Evolutionary conservation across 495 filamentous ascomycete species (phyloP), one percentile per base, ranked within the genome.

Genomic region (Trichoderma virens): DNA sequence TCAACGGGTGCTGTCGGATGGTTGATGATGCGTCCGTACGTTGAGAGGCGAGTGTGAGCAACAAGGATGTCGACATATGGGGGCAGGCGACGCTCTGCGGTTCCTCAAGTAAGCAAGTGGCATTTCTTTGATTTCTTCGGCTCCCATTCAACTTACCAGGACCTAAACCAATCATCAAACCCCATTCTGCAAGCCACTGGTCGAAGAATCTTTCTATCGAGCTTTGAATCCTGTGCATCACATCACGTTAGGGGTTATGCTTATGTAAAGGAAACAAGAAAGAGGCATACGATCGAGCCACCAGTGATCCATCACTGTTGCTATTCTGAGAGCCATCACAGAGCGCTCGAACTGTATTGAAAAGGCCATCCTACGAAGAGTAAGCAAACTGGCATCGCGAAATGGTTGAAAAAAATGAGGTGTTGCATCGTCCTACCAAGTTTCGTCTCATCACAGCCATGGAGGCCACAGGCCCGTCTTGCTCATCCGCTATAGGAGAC

Each of bases 21-120:
- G 69, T 90, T 90, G 70, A 90, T 89, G 14, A 90, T 86, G 61
- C 83, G 83, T 60, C 85, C 83, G 70, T 90, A 90, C n/a, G 86
- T 86, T 30, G 88, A 90, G 23, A 90, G 70, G 51, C 85, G 81
- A 31, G 86, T 89, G 69, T 90, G 88, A 5, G 83, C 88, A n/a
- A 88, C 83, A 16, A 90, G 75, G 60, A 90, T 90, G 62, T 90
- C 86, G 30, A 90, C 87, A 65, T 90, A 90, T 2, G 88, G 88
- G 3, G 88, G 87, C 14, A 89, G 79, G 9, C 81, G 81, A 30
- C 79, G 79, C 66, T 84, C 85, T 87, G 59, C 43, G 5, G 30
- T 45, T 27, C 35, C 1, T n/a, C n/a, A n/a, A 25, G 23, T 54
- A 8, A 56, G 39, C 20, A 27, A 31, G 32, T 32, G 39, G 13